Conservation (phyloP, 768 basidiomycete genomes). For the Lentinula sp. region DNA sequence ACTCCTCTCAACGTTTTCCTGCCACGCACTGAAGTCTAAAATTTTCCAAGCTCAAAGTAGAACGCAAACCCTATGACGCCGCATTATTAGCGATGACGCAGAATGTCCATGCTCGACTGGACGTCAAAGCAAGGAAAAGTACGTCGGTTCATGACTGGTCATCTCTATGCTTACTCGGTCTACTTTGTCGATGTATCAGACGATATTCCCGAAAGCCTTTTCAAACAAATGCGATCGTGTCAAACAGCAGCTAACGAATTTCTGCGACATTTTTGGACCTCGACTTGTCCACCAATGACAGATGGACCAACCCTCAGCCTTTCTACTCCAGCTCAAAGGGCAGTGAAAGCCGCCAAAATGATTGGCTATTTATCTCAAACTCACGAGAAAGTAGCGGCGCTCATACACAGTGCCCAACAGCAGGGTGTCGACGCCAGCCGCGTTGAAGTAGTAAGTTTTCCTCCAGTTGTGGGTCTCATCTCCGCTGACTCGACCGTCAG, state of each 20-base stretch:
- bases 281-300: constrained; percentile 69
- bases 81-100: constrained; percentile 73
- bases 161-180: not conserved
- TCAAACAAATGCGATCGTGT: constrained; percentile 80
- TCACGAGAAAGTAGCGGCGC: constrained; percentile 71
- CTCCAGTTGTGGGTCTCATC: not conserved
- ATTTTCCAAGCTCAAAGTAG: constrained; percentile 52
- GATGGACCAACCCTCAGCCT: constrained; percentile 45
- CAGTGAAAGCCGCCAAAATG: constrained; percentile 84
- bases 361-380: constrained; percentile 74
- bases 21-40: not conserved
- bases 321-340: constrained; percentile 62
- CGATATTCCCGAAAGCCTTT: constrained; percentile 73
- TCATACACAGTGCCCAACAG: constrained; percentile 57
- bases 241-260: constrained; percentile 96
- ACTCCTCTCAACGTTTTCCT: not conserved
- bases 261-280: constrained; percentile 91
- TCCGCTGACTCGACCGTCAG: constrained; percentile 25
- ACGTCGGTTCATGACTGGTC: constrained; percentile 14
- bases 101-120: constrained; percentile 68
- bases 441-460: constrained; percentile 55
- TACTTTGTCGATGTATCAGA: constrained; percentile 31
- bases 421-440: constrained; percentile 56
- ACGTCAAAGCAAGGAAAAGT: constrained; percentile 65
- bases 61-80: constrained; percentile 59